Evolutionary conservation across 169 alveolate genomes (phyloP), one percentile per base, ranked within the genome.

Genomic region (Eimeria praecox): DNA sequence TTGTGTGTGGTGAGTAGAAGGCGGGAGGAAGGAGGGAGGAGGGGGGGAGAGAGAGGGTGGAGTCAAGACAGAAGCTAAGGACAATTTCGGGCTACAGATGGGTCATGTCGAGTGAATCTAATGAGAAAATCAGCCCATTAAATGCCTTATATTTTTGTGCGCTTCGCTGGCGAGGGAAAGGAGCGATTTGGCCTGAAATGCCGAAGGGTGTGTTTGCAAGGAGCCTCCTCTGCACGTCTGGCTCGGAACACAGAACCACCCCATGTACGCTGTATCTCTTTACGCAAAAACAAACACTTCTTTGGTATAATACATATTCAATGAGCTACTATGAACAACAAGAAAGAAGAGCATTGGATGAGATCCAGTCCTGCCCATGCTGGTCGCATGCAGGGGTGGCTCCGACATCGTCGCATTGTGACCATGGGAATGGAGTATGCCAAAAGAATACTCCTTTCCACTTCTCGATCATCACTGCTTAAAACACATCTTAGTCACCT

Each of bases 321-420:
- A 27, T 62, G 38, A 62, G 27, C 3, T 62, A 62, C 2, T 62
- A 1, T 24, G 10, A 27, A 62, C 14, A 62, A 27, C 24, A 62
- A 8, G 38, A 62, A 62, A 12, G 33, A 4, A 24, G 3, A 62
- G 27, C 12, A 12, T 38, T 18, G 38, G 20, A 24, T 2, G 38
- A 62, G 38, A 38, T 12, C 38, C 73, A 27, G 73, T 27, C 73
- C 38, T 35, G 49, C 8, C 52, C 10, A 71, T 10, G 52, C 18
- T 75, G 86, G 86, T 40, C 59, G 86, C 86, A 75, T 75, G 86
- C 86, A 75, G 56, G 62, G 86, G 44, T 22, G 86, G 86, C 86
- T 40, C 2, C 86, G 59, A 16, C 59, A 42, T 6, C 59, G 86
- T 75, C 86, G 52, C 86, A 40, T 75, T 75, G n/a, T 73, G 85